Base-by-base conservation (phyloP, 805 yeast species). In the Yarrowia yakushimensis region DNA sequence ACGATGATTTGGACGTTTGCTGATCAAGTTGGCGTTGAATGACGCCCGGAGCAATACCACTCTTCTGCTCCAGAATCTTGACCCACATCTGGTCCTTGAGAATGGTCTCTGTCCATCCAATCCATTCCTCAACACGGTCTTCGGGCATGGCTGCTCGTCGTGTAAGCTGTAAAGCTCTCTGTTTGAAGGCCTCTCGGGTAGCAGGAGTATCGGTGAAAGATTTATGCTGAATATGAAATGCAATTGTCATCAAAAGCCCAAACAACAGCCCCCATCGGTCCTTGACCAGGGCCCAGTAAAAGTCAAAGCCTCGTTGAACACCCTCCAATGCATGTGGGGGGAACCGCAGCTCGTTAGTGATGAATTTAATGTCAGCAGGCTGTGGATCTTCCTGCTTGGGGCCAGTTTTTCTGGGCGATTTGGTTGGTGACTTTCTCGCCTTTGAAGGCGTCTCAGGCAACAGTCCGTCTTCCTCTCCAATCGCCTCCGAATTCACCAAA, bases 41-140 rank as follows among this genome's bases (percentile, higher is more conserved):
- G 22, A 41, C 46, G 1, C 39, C 55, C 1, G 50, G 54, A 20
- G 63, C 72, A 69, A 69, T 6, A 57, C 69, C 17, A 69, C 72
- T 5, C 66, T 52, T 15, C 63, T 64, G 27, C 68, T 70, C 22
- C 52, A 50, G 3, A 66, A 62, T 30, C 50, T 34, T 11, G 62
- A 74, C 65, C 75, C 75, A 72, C 22, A 67, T 65, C 63, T 74
- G 76, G 54, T 74, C 75, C 5, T 69, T 70, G n/a, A 71, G 67
- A 34, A 74, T 72, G 45, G 66, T 66, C 34, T 68, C 67, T 13
- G 69, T 69, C 75, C 76, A 73, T 11, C 43, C 52, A 17, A 69
- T 57, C 77, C 76, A 73, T 61, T 72, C 76, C 20, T 69, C 67
- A 9, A 71, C 63, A 23, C 65, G 64, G 1, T 61, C 69, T 6